phyloP scores from a whole-genome alignment of 352 stramenopile species.

The Peronosclerospora sorghi region DNA sequence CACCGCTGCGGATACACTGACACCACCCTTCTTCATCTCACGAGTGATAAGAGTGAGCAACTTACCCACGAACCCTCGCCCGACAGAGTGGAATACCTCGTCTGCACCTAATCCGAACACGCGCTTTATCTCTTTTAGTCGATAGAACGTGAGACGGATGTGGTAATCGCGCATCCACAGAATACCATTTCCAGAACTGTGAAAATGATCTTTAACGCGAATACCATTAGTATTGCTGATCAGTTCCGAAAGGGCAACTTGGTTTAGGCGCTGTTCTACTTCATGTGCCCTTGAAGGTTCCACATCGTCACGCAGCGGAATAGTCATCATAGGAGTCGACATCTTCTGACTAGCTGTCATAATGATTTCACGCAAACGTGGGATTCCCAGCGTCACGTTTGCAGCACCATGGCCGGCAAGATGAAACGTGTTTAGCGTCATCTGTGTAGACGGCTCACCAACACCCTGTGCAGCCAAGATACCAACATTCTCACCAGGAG shows the following conservation, averaged over 20 bases:
- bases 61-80: conserved; percentile 85
- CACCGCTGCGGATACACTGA: conserved; percentile 37
- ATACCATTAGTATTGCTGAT: conserved; percentile 89
- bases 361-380: conserved; percentile 99
- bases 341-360: conserved; percentile 98
- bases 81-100: conserved; percentile 85
- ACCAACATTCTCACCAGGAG: conserved; percentile 97
- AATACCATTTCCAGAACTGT: conserved; percentile 80
- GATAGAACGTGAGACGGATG: conserved; percentile 91
- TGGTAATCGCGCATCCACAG: conserved; percentile 96
- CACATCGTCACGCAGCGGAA: conserved; percentile 81
- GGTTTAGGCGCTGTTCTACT: conserved; percentile 85
- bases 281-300: conserved; percentile 43
- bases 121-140: conserved; percentile 89
- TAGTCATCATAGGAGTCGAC: conserved; percentile 98
- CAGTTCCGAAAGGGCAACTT: conserved; percentile 89
- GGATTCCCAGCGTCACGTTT: conserved; percentile 99
- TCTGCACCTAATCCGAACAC: conserved; percentile 93
- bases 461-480: conserved; percentile 97
- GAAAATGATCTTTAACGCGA: conserved; percentile 86
- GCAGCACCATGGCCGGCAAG: conserved; percentile 96
- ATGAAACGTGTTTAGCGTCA: conserved; percentile 99
- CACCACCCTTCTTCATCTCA: conserved; percentile 88
- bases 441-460: conserved; percentile 99
- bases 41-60: conserved; percentile 90